Base-by-base conservation (phyloP, 768 basidiomycete genomes). In the Polyporus arcularius region DNA sequence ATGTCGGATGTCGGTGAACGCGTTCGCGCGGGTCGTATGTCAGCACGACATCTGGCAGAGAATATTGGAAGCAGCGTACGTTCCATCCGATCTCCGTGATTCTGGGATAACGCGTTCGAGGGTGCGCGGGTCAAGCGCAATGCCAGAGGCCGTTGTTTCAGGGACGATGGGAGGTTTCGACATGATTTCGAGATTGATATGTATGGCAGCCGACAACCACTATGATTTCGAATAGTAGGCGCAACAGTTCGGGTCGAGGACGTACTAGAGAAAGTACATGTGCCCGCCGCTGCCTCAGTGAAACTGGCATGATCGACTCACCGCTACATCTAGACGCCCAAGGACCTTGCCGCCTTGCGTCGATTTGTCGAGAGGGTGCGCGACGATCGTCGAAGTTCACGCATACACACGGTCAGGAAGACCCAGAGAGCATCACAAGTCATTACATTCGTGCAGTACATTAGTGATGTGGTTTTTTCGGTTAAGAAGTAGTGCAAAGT, bases 51-150 rank as follows among this genome's bases (percentile, higher is more conserved):
- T 48, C 28, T 2, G 1, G 31, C 26, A 16, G 6, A 6, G 38
- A 26, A 53, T 18, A 42, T n/a, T 43, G 11, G 40, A 28, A 26
- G 10, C 38, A 16, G 70, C 88, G 73, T 81, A 95, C 94, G 89
- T 83, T 80, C 94, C 94, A 77, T 97, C 94, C 65, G 85, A 71
- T 16, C 94, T 84, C 67, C 75, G 80, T 2, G 93, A 92, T 72
- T 92, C 87, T 18, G 94, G 94, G 39, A 97, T 90, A 61, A 96
- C 89, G 60, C 95, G 85, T 67, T 95, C 87, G 50, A 96, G 81
- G 0, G 93, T 94, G 51, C 84, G 82, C 16, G 95, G 94, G 75
- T 96, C 91, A 50, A 95, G 67, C 11, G 90, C 80, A 67, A 97
- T 97, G 21, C 94, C 94, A 15, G 94, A 79, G 14, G 79, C 77